phyloP scores from a whole-genome alignment of 1,284 basidiomycete species.

The Pyrrhoderma noxium region DNA sequence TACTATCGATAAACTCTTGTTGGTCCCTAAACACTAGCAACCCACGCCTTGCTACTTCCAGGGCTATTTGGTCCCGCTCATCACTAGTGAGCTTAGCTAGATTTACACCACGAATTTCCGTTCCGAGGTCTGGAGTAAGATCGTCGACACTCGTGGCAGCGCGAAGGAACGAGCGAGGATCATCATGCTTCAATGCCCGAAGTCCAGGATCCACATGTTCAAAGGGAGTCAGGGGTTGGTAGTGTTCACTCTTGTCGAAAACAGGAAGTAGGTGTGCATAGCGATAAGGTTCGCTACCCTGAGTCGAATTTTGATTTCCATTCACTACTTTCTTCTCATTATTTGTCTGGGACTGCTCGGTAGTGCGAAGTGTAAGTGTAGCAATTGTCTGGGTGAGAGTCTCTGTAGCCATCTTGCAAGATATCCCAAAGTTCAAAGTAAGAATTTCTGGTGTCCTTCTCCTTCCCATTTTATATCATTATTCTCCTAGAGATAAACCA shows the following conservation, averaged over 20 bases:
- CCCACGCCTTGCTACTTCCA: conserved; percentile 52
- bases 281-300: conserved; percentile 33
- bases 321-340: not conserved
- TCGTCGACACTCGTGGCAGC: conserved; percentile 33
- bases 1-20: conserved; percentile 51
- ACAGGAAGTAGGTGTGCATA: conserved; percentile 62
- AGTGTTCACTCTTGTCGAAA: conserved; percentile 46
- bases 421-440: no score
- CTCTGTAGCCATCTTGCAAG: conserved; percentile 13
- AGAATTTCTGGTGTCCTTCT: no score
- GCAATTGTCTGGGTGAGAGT: conserved; percentile 16
- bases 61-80: conserved; percentile 55
- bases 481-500: no score
- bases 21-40: conserved; percentile 56
- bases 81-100: conserved; percentile 46
- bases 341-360: not conserved
- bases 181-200: conserved; percentile 45
- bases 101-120: conserved; percentile 52
- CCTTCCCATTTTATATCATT: no score
- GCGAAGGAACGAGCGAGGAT: conserved; percentile 40
- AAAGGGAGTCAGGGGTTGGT: conserved; percentile 67
- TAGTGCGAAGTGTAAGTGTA: conserved; percentile 14
- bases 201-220: conserved; percentile 53
- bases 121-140: conserved; percentile 51
- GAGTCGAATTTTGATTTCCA: not conserved